Evolutionary conservation across 768 basidiomycete species (phyloP).

Genomic region (Strobilomyces confusus): DNA sequence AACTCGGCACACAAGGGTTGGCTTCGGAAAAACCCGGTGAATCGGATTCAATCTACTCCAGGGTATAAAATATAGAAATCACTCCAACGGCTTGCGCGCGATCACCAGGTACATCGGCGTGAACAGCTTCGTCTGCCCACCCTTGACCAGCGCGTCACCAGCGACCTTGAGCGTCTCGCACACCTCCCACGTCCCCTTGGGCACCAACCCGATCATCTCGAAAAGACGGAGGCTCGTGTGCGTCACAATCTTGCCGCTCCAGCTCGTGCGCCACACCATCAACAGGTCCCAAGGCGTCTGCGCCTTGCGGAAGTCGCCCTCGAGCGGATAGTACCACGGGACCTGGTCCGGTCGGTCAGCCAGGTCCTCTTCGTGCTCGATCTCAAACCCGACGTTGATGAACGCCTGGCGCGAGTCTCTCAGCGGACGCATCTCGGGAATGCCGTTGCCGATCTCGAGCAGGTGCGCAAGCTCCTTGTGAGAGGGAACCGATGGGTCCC

Average conservation of each 20-base stretch:
- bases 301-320: too few species aligned
- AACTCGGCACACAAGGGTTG: neutral
- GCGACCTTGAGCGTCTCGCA: slow-evolving; percentile 49
- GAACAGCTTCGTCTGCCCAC: slow-evolving; percentile 52
- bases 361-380: too few species aligned
- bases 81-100: slow-evolving; percentile 44
- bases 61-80: neutral
- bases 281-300: slow-evolving; percentile 92
- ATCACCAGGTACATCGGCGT: slow-evolving; percentile 83
- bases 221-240: slow-evolving; percentile 74
- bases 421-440: too few species aligned
- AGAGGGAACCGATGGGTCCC: slow-evolving; percentile 82
- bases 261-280: slow-evolving; percentile 87
- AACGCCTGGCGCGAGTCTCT: too few species aligned
- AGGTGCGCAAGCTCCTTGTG: slow-evolving; percentile 91
- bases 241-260: slow-evolving; percentile 78
- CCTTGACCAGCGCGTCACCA: too few species aligned
- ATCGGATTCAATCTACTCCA: slow-evolving; percentile 29
- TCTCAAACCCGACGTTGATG: too few species aligned
- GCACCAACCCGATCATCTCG: slow-evolving; percentile 76
- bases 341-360: too few species aligned
- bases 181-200: slow-evolving; percentile 90
- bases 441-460: slow-evolving; percentile 94
- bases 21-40: slow-evolving; percentile 23
- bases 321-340: too few species aligned